Conservation (phyloP, 768 basidiomycete species). For the Tricholoma furcatifolium region DNA sequence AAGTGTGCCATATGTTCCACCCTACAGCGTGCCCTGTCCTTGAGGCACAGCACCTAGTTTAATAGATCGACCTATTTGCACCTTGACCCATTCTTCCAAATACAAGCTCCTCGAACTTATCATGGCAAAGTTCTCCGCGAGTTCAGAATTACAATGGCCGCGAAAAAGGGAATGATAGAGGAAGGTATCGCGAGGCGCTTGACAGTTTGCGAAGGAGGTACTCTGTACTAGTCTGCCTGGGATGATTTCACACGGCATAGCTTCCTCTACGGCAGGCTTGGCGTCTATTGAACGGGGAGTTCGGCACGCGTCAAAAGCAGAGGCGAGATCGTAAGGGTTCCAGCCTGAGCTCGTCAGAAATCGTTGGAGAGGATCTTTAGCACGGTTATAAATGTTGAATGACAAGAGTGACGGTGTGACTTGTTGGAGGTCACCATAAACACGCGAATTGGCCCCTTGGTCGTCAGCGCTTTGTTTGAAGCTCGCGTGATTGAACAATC, state of each 20-base stretch:
- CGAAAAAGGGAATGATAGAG: slow-evolving; percentile 74
- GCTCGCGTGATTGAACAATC: too few relatives aligned
- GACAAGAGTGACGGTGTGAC: too few relatives aligned
- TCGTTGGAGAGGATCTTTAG: too few relatives aligned
- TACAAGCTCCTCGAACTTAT: slow-evolving; percentile 92
- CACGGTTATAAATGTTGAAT: too few relatives aligned
- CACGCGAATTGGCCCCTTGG: too few relatives aligned
- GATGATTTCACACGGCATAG: slow-evolving; percentile 63
- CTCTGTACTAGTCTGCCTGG: slow-evolving; percentile 47
- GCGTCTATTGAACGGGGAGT: slow-evolving; percentile 37
- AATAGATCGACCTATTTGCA: slow-evolving; percentile 65
- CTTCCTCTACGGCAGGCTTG: slow-evolving; percentile 59
- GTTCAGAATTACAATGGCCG: slow-evolving; percentile 49
- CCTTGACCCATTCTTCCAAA: slow-evolving; percentile 66
- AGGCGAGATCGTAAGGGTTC: too few relatives aligned
- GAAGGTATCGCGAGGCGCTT: slow-evolving; percentile 28
- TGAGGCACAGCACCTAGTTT: slow-evolving; percentile 83
- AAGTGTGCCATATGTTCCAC: slow-evolving; percentile 75
- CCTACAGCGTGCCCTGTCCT: slow-evolving; percentile 70
- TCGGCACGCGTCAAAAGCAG: too few relatives aligned
- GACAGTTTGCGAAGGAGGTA: slow-evolving; percentile 34
- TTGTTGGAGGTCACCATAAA: too few relatives aligned
- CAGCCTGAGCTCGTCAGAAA: too few relatives aligned
- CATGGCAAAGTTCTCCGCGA: slow-evolving; percentile 82
- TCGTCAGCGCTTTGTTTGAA: too few relatives aligned